A percentile compares a stretch with the other conserved stretches of the same genome.
Evolutionary conservation across 2,329 filamentous ascomycete species (phyloP).

Genomic region (Ophiostoma novo-ulmi): DNA sequence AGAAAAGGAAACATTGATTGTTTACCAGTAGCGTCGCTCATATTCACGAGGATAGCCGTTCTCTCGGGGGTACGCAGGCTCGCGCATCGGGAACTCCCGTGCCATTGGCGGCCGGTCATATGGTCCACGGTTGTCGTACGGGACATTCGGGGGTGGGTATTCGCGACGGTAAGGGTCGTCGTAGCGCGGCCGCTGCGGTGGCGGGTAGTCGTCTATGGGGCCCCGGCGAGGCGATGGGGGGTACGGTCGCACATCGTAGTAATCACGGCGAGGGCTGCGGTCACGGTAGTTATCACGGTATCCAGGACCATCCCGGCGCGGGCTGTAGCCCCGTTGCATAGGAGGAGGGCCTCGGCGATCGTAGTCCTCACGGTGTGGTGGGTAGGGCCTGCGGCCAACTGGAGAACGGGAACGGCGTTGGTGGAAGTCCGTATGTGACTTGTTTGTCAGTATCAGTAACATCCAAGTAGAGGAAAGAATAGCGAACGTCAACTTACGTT

Average conservation of each 20-base stretch:
- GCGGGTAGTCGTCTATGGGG: constrained; percentile 70
- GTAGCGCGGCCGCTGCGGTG: constrained; percentile 61
- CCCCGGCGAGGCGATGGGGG: constrained; percentile 72
- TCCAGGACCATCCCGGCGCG: constrained; percentile 53
- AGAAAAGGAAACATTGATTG: constrained; percentile 10
- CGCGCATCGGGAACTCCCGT: constrained; percentile 36
- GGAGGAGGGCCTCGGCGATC: constrained; percentile 72
- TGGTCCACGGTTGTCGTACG: constrained; percentile 52
- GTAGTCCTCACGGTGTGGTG: constrained; percentile 64
- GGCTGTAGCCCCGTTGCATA: constrained; percentile 59
- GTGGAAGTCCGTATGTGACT: constrained; percentile 76
- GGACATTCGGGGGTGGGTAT: constrained; percentile 59
- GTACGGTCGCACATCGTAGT: constrained; percentile 79
- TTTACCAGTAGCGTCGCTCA: constrained; percentile 33
- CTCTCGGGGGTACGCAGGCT: constrained; percentile 45
- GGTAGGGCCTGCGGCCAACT: constrained; percentile 58
- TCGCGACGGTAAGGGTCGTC: constrained; percentile 73
- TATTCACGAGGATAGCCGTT: constrained; percentile 44
- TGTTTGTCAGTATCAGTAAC: constrained; percentile 29
- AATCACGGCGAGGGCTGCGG: constrained; percentile 77
- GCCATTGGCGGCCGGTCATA: constrained; percentile 51
- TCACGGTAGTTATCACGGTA: constrained; percentile 76
- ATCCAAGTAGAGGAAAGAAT: neutral
- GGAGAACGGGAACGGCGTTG: constrained; percentile 74
- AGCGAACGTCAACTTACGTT: constrained; percentile 58